Conservation (phyloP, 1,139 yeast genomes). For the Geotrichum fermentans region DNA sequence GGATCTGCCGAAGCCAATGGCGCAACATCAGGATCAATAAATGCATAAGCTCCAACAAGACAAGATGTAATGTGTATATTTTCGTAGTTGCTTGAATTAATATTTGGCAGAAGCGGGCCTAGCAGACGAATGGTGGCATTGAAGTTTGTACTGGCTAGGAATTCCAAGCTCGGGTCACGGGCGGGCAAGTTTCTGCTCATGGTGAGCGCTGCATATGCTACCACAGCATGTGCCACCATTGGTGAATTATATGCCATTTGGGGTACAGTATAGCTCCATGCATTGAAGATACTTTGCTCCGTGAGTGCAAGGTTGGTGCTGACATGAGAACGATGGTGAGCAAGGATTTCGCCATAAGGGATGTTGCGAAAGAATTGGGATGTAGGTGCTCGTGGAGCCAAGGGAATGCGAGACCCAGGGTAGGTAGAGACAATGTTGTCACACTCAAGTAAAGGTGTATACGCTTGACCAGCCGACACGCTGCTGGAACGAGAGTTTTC, state of each 20-base stretch:
- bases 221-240: slow-evolving; percentile 14
- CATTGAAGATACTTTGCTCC: background rate
- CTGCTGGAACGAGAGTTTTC: too few species aligned
- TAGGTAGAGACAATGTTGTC: too few species aligned
- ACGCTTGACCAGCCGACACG: too few species aligned
- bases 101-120: slow-evolving; percentile 1
- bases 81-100: background rate
- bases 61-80: slow-evolving; percentile 13
- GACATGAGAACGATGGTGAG: background rate
- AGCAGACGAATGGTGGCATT: slow-evolving; percentile 6
- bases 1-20: slow-evolving; percentile 9
- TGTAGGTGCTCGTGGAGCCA: background rate
- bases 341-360: slow-evolving; percentile 9
- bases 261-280: slow-evolving; percentile 16
- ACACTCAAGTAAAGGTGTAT: too few species aligned
- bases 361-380: slow-evolving; percentile 4
- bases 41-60: slow-evolving; percentile 16
- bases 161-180: slow-evolving; percentile 7
- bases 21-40: slow-evolving; percentile 12
- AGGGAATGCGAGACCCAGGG: too few species aligned
- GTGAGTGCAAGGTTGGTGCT: slow-evolving; percentile 4
- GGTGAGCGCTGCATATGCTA: slow-evolving; percentile 15
- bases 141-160: slow-evolving; percentile 8
- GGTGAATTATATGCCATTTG: slow-evolving; percentile 10
- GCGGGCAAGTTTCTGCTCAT: background rate